These are phyloP conservation scores for Alternaria sp. DNA, from an alignment of 2,329 filamentous ascomycete genomes.

Conservation along the genomic window DNA sequence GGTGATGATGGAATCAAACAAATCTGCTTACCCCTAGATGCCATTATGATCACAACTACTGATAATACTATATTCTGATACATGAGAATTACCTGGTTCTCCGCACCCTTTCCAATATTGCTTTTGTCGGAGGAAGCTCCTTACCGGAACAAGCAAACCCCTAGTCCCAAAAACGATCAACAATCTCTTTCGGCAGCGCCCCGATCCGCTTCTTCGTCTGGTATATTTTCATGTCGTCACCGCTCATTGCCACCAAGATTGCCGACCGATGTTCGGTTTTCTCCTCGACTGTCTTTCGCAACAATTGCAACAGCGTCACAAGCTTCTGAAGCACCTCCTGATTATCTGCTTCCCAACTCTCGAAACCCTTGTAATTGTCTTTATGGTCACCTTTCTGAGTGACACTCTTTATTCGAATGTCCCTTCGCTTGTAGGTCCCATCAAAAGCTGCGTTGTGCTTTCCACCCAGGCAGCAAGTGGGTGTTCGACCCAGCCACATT, in stretches of 20 bases:
- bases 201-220: not conserved
- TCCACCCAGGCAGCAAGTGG: not conserved
- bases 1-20: no score
- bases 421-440: not conserved
- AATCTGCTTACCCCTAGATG: no score
- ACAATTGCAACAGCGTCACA: not conserved
- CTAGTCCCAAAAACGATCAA: not conserved
- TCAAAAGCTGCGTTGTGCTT: not conserved
- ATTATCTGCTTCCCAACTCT: not conserved
- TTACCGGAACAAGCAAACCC: not conserved
- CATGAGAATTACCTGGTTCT: no score
- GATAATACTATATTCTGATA: no score
- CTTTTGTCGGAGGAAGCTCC: no score
- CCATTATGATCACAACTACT: no score
- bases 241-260: not conserved
- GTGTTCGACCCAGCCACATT: not conserved
- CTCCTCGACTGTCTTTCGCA: not conserved
- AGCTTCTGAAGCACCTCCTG: not conserved
- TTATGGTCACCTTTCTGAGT: not conserved
- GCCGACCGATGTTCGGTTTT: not conserved
- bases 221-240: not conserved
- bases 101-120: no score
- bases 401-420: not conserved
- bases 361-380: not conserved
- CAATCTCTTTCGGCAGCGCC: not conserved